A percentile compares a stretch with the other conserved stretches of the same genome.
These are phyloP conservation scores for Mortierella sp. DNA, from an alignment of 371 early-diverging fungal genomes.

Conservation along the genomic window DNA sequence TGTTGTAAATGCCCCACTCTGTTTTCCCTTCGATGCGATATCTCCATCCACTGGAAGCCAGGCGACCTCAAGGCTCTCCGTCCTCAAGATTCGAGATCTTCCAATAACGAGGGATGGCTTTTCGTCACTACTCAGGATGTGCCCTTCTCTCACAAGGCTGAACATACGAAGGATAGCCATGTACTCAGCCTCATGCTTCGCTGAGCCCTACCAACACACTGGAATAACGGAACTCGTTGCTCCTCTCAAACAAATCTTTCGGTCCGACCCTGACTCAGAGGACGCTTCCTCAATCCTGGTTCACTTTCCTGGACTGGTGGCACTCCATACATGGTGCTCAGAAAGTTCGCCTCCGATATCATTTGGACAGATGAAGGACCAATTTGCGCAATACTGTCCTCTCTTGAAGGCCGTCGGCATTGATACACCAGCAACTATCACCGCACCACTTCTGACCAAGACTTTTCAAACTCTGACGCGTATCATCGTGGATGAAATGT, in stretches of 20 bases:
- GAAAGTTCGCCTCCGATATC: too few relatives aligned
- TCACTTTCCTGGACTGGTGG: not conserved
- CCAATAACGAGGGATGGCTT: not conserved
- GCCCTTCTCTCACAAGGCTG: not conserved
- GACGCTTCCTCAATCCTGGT: not conserved
- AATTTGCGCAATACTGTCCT: not conserved
- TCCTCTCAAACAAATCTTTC: not conserved
- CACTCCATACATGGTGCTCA: not conserved
- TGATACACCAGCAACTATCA: not conserved
- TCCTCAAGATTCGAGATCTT: not conserved
- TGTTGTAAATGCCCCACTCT: not conserved
- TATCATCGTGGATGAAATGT: not conserved
- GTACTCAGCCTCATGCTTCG: not conserved
- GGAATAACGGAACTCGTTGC: not conserved
- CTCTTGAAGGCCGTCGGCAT: not conserved
- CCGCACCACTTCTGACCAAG: not conserved
- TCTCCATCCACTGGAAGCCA: not conserved
- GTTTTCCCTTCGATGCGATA: not conserved
- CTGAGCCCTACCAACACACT: not conserved
- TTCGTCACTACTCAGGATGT: not conserved
- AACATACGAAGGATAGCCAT: not conserved
- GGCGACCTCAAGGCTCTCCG: not conserved
- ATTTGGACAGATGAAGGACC: not conserved
- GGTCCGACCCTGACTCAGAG: not conserved
- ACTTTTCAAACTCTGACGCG: not conserved